Evolutionary conservation across 208 protist species (phyloP), one percentile per base, ranked within the genome.

Genomic region (Porcisia deanei): DNA sequence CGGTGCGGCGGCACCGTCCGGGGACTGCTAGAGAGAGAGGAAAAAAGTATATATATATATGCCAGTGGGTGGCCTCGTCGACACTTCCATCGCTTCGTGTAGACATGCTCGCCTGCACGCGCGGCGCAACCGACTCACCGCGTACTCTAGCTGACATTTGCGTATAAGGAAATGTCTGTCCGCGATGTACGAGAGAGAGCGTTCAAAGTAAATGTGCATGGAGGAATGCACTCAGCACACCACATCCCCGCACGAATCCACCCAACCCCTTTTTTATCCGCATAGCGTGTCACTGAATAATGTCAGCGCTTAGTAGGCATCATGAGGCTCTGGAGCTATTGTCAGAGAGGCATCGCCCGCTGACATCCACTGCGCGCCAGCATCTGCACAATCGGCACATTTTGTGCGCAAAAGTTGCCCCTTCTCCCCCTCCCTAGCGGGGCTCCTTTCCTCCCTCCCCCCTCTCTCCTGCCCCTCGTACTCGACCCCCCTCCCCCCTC

Each of bases 31-130:
- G 14, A 58, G 76, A 73, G 30, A 30, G 30, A 30, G 70, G 57
- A 3, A 85, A 81, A 55, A 85, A 84, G 74, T 60, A 79, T 30
- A 61, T 84, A 60, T 80, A 73, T 30, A 30, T 30, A 30, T 30
- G 0, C 30, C 30, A 30, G 30, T 30, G 61, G 52, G 14, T 30
- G 30, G 9, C 20, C n/a, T 47, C 8, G 5, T 30, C 41, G 8
- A 47, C 41, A 18, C 14, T 49, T 25, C 37, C 10, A 5, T 30
- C 4, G 63, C 6, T 16, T 25, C 39, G 30, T 30, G 30, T 30
- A 30, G 30, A 30, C 30, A 30, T 30, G 41, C 43, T 0, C n/a
- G 14, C 22, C 63, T 67, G 63, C 18, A 49, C 16, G 41, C 63
- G 6, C 8, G 22, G 47, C 9, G 8, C 63, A 30, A 41, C 39